Percentiles rank a stretch among this genome's conserved stretches.
phyloP scores from a whole-genome alignment of 495 filamentous ascomycete species.

The Xylaria venustula region DNA sequence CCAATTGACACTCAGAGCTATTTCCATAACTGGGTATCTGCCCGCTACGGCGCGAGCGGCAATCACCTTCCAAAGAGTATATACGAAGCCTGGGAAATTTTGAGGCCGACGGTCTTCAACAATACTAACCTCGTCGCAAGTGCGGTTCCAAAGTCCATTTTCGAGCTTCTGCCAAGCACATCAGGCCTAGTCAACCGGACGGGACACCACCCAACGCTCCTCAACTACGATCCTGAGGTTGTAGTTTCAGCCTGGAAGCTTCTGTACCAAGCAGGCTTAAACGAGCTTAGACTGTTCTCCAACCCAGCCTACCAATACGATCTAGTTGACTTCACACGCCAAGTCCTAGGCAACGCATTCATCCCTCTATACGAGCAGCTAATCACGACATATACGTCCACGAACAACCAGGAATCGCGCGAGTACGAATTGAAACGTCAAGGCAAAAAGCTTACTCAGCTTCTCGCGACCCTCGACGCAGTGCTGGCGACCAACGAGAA shows the following conservation, averaged over 20 bases:
- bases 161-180: constrained; percentile 44
- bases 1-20: constrained; percentile 47
- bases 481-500: constrained; percentile 45
- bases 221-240: constrained; percentile 43
- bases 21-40: constrained; percentile 47
- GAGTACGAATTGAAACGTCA: constrained; percentile 19
- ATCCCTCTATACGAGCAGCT: constrained; percentile 38
- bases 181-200: constrained; percentile 37
- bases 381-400: constrained; percentile 34
- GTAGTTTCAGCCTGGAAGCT: constrained; percentile 43
- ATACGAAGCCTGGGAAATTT: constrained; percentile 47
- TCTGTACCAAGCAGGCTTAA: constrained; percentile 37
- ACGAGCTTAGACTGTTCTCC: constrained; percentile 39
- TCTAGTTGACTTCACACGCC: constrained; percentile 51
- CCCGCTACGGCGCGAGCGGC: constrained; percentile 40
- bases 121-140: constrained; percentile 47
- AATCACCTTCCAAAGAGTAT: constrained; percentile 33
- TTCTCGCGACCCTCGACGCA: constrained; percentile 40
- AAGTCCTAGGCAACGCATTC: constrained; percentile 51
- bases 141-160: constrained; percentile 48
- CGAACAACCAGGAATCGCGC: constrained; percentile 12
- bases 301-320: constrained; percentile 50
- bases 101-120: constrained; percentile 50
- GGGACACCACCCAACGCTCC: constrained; percentile 40
- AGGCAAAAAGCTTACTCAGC: constrained; percentile 30